Base-by-base conservation (phyloP, 1,284 basidiomycete species). In the Tilletia indica region DNA sequence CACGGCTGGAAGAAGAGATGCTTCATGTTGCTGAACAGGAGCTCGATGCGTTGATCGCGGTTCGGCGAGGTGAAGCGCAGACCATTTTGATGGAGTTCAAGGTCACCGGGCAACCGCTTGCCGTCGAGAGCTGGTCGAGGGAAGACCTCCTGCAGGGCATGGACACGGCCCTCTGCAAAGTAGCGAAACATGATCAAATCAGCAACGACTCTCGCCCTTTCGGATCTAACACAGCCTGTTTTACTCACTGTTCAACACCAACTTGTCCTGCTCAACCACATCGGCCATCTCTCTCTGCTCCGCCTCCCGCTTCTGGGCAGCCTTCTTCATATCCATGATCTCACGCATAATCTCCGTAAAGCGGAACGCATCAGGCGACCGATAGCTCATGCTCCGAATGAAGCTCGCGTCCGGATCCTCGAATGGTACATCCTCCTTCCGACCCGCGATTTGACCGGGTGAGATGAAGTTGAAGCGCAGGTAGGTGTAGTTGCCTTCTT, bases 371-470 rank as follows among this genome's bases (percentile, higher is more conserved):
- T 99, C 95, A 14, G 91, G 88, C 3, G 93, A 96, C 67, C 96
- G 92, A 86, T 96, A 99, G 0, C 93, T 94, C 74, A 97, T 89
- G 4, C 94, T 97, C 69, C 95, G 93, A 79, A 99, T 91, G 81
- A 99, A 99, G 2, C 94, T 98, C 0, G 96, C 91, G 75, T 97
- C 93, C 1, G 96, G 94, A 83, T 98, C 93, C 85, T 99, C 96
- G 80, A 99, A 99, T 0, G 97, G 97, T 90, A 94, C 97, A 78
- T 99, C 97, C 83, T 99, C 97, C 86, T 99, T 99, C 87, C 97
- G 97, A 51, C 97, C 97, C 0, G 94, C 92, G 66, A 98, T 90
- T 84, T 98, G 95, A 67, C 97, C 97, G 0, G 97, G 97, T 0
- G 95, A 97, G 84, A 98, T 94, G 87, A 99, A 97, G 86, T 99